Evolutionary conservation across 805 yeast genomes (phyloP), one percentile per base, ranked within the genome.

Genomic region (Kazachstania viticola): DNA sequence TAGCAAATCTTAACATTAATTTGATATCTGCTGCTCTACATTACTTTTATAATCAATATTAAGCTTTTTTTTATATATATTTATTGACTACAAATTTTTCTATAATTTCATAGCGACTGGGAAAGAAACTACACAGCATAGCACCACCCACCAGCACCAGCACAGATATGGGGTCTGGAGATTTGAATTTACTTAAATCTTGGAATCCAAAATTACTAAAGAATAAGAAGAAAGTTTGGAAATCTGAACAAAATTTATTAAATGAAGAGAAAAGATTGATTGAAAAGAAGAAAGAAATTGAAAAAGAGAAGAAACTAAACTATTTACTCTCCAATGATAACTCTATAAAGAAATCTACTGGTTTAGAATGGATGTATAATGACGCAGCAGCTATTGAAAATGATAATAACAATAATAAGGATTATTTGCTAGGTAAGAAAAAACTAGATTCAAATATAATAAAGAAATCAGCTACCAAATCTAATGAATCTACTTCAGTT

Each of bases 161-260:
- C n/a, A n/a, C n/a, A n/a, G n/a, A 28, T 11, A 64, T 63, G 69
- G 68, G 65, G 52, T 81, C 85, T 1, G 82, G 85, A 4, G 95
- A 87, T 54, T 65, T 88, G 40, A 88, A 88, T 52, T 57, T 87
- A 34, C 80, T 88, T 60, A 88, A 88, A 54, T 88, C 97, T 39
- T 88, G 97, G 98, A 84, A 88, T 55, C 96, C 98, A 3, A 87
- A 79, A 29, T 64, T 83, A 31, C 62, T 81, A 50, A 81, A 79
- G 52, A 88, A 88, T 63, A 84, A 78, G 57, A 77, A 76, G 42
- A 80, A 77, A 47, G 87, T 88, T 22, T 79, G 94, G 88, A 67
- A 74, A 41, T 66, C 64, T 33, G 96, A 91, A 48, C 85, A 82
- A 49, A 77, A 77, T 25, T 75, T 79, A 7, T 58, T 83, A 5